Percentiles rank a stretch among this genome's conserved stretches.
Evolutionary conservation across 495 filamentous ascomycete species (phyloP).

Genomic region (Podospora didyma): DNA sequence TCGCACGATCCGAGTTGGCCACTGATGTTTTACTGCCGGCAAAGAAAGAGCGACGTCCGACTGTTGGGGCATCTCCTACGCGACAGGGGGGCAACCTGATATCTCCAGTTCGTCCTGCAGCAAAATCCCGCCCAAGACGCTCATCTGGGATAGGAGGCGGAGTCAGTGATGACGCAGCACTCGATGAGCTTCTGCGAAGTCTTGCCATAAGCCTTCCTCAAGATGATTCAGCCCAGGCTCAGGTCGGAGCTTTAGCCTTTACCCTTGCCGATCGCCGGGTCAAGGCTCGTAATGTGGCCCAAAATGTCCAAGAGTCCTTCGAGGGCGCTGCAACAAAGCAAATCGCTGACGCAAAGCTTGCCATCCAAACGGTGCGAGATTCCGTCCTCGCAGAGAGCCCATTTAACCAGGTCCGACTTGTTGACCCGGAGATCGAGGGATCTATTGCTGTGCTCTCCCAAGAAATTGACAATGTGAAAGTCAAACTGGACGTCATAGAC

Average conservation of each 20-base stretch:
- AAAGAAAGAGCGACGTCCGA: conserved; percentile 10
- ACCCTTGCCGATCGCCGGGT: conserved; percentile 27
- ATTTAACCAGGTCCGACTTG: conserved; percentile 32
- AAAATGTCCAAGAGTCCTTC: conserved; percentile 34
- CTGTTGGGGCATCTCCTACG: conserved; percentile 11
- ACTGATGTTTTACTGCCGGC: conserved; percentile 1
- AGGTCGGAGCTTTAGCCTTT: conserved; percentile 13
- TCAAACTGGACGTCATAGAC: conserved; percentile 25
- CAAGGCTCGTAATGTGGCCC: conserved; percentile 33
- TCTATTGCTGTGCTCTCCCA: conserved; percentile 31
- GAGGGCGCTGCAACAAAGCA: conserved; percentile 32
- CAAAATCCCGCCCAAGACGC: conserved; percentile 20
- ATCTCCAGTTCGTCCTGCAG: conserved; percentile 24
- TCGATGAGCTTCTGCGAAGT: conserved; percentile 26
- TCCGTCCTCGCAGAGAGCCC: conserved; percentile 39
- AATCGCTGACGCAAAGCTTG: conserved; percentile 34
- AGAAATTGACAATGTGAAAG: conserved; percentile 30
- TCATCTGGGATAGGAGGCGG: conserved; percentile 24
- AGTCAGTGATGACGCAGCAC: conserved; percentile 20
- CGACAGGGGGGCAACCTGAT: conserved; percentile 10
- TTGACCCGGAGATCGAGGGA: conserved; percentile 39
- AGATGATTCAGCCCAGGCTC: conserved; percentile 14
- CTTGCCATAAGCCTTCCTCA: conserved; percentile 28
- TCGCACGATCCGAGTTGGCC: conserved; percentile 22
- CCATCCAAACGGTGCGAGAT: conserved; percentile 38